phyloP scores from a whole-genome alignment of 805 yeast genomes.

The Yarrowia phangngaensis region DNA sequence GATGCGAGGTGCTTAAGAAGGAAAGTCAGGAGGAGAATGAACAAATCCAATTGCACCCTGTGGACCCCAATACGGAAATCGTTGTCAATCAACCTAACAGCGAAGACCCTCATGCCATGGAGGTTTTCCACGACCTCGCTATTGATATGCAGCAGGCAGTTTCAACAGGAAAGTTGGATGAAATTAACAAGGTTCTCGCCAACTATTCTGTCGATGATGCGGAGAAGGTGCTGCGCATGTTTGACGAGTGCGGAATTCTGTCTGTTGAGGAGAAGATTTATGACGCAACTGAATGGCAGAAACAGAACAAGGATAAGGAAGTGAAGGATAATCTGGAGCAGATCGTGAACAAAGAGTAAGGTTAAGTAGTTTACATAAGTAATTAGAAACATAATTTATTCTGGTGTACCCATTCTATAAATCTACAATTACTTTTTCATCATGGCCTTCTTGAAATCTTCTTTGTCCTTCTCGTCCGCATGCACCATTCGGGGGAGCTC shows the following conservation, averaged over 20 bases:
- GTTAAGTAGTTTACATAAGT: neutral
- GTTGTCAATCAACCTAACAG: conserved; percentile 65
- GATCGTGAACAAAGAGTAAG: conserved; percentile 9
- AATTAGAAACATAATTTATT: neutral
- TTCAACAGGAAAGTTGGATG: conserved; percentile 65
- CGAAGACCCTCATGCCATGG: conserved; percentile 45
- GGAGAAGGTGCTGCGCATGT: conserved; percentile 65
- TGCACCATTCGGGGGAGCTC: conserved; percentile 48
- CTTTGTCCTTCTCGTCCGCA: conserved; percentile 28
- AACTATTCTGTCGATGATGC: conserved; percentile 71
- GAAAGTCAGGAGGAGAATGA: conserved; percentile 40
- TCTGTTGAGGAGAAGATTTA: conserved; percentile 61
- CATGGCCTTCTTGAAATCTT: conserved; percentile 4
- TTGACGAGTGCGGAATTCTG: conserved; percentile 78
- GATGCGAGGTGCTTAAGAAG: conserved; percentile 67
- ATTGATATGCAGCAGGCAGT: conserved; percentile 73
- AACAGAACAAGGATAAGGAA: conserved; percentile 27
- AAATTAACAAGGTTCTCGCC: conserved; percentile 78
- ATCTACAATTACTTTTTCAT: neutral
- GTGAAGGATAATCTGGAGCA: conserved; percentile 16
- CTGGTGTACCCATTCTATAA: neutral
- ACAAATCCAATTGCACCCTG: conserved; percentile 79
- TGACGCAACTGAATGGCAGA: conserved; percentile 41
- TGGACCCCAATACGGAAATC: conserved; percentile 78
- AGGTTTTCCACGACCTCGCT: conserved; percentile 53